phyloP scores from a whole-genome alignment of 2,329 filamentous ascomycete species.

The Beauveria medogensis region DNA sequence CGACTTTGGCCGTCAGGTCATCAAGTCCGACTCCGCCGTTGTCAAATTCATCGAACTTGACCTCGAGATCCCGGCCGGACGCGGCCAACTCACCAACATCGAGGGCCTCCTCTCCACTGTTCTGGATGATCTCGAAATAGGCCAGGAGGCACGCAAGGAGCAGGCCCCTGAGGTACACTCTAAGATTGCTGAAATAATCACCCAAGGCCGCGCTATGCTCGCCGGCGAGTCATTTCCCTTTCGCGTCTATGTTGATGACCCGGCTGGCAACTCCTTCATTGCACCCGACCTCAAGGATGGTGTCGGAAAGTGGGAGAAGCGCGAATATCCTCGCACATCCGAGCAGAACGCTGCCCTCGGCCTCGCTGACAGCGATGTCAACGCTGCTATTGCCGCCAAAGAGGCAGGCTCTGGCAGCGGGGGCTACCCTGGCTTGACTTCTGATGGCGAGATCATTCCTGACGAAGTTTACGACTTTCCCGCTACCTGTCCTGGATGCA shows the following conservation, averaged over 20 bases:
- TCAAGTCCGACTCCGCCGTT: constrained; percentile 82
- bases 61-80: constrained; percentile 83
- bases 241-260: constrained; percentile 79
- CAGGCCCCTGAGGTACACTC: constrained; percentile 68
- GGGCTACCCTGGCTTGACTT: constrained; percentile 40
- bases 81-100: constrained; percentile 87
- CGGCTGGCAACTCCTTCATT: constrained; percentile 94
- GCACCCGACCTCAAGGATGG: constrained; percentile 73
- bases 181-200: constrained; percentile 71
- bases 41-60: constrained; percentile 88
- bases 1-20: constrained; percentile 79
- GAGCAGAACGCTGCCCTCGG: constrained; percentile 85
- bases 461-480: constrained; percentile 92
- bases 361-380: constrained; percentile 55
- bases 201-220: constrained; percentile 68
- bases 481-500: constrained; percentile 84
- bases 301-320: constrained; percentile 81
- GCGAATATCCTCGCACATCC: constrained; percentile 71
- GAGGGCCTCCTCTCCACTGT: constrained; percentile 79
- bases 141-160: constrained; percentile 74
- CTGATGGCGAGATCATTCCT: constrained; percentile 75
- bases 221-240: constrained; percentile 76
- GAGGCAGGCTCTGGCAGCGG: constrained; percentile 23
- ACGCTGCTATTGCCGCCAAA: constrained; percentile 31
- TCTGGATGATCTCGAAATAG: constrained; percentile 69